Base-by-base conservation (phyloP, 306 rosid species). In the Boehmeria nivea region DNA sequence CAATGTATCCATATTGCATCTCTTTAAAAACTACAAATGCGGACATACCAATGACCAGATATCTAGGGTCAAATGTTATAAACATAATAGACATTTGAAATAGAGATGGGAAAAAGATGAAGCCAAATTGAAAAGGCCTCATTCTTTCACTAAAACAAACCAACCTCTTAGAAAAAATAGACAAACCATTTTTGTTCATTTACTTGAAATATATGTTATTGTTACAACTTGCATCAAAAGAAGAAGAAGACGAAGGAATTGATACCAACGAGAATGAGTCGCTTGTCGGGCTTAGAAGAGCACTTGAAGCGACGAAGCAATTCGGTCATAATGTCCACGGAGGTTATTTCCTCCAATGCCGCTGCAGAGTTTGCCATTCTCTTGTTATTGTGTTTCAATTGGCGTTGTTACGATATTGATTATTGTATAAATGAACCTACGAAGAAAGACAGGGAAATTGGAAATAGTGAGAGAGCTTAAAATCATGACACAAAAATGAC, bases 251-350 rank as follows among this genome's bases (percentile, higher is more conserved):
- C n/a, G n/a, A n/a, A n/a, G n/a, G n/a, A n/a, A n/a, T n/a, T 12
- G 6, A 14, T 57, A 57, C 62, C 62, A 11, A 57, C 48, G 23
- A 57, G 62, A 57, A 57, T 57, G 37, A 57, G 62, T n/a, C 62
- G 62, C 37, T 40, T 57, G 33, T 57, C 51, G 22, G 62, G 62
- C 19, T 40, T 57, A 34, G 62, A 57, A 21, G 48, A 42, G 51
- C 62, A 57, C 38, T 57, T 57, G 37, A 57, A 23, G 22, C 62
- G 62, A 20, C 50, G 62, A 10, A 57, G 51, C 36, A 57, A 36
- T 26, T 57, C 62, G 36, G 38, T 39, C 62, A 57, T 57, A 9
- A 57, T 15, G 50, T 57, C 50, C 6, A 57, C 23, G 50, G 51
- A 40, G 33, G 62, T n/a, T 12, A 57, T 25, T 23, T 57, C 62